Evolutionary conservation across 345 rosid species (phyloP), one percentile per base, ranked within the genome.

Genomic region (Hypericum androsaemum): DNA sequence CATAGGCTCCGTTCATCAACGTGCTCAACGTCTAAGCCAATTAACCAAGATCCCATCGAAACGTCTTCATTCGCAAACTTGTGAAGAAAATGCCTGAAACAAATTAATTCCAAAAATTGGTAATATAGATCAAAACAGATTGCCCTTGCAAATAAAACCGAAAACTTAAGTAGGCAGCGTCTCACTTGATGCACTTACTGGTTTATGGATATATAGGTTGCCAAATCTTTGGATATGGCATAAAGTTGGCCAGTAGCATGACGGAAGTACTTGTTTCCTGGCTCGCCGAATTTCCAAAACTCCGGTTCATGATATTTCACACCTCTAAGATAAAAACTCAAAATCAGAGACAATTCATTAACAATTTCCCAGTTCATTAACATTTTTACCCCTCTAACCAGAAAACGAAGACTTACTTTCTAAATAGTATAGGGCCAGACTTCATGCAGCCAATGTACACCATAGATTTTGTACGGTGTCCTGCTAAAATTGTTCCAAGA

Each of bases 391-490:
- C 32, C 32, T 16, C 14, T 41, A 32, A 47, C 7, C 37, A 51
- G 40, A 53, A 17, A 50, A 38, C 41, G 12, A 46, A 5, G 36
- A 53, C 84, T 72, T 76, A 86, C 97, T 74, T 78, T 66, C 63
- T 72, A 55, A 82, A 75, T 62, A 86, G 79, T 51, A 86, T 95
- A 16, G 92, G 98, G 56, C 98, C 98, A 14, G 96, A 90, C 74
- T 84, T 90, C 96, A 90, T 90, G 77, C 98, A 90, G 50, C 98
- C 98, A 15, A 79, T 53, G 53, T 90, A 90, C 50, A 77, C 83
- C 44, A 72, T 79, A 47, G 81, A 73, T 61, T 73, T 80, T 58
- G 43, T 63, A 6, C 71, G 78, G 55, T 87, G 80, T 37, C 54
- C 61, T 4, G 77, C 73, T 58, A 90, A 63, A 39, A 65, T 74